phyloP scores from a whole-genome alignment of 2,329 filamentous ascomycete genomes.

The Epichloe sylvatica region DNA sequence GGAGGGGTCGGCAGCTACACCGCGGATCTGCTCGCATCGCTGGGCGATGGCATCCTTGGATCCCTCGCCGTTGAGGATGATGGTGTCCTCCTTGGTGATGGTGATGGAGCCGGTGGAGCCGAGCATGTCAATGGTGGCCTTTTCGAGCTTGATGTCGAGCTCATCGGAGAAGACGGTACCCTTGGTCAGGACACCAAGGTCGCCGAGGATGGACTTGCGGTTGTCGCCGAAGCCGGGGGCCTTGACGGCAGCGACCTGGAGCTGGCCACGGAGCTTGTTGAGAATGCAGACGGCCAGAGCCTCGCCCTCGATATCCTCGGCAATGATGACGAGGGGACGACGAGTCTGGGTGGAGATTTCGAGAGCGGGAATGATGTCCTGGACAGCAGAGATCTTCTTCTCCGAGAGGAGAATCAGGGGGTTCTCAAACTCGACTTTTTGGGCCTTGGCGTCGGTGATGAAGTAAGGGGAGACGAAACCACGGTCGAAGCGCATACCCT shows the following conservation, averaged over 20 bases:
- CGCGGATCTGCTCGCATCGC: constrained; percentile 97
- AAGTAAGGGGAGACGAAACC: constrained; percentile 98
- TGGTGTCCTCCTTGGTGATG: constrained; percentile 99
- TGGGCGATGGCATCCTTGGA: constrained; percentile 86
- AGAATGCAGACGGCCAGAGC: constrained; percentile 97
- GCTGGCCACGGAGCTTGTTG: constrained; percentile 99
- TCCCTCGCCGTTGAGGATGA: constrained; percentile 92
- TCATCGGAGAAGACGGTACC: constrained; percentile 96
- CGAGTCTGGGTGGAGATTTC: constrained; percentile 93
- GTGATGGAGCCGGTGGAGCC: constrained; percentile 96
- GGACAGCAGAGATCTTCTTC: constrained; percentile 99
- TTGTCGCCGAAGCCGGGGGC: constrained; percentile 97
- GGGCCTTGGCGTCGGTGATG: constrained; percentile 96
- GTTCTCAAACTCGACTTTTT: constrained; percentile 99
- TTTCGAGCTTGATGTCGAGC: constrained; percentile 98
- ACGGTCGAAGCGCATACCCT: constrained; percentile 99
- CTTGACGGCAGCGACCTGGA: constrained; percentile 97
- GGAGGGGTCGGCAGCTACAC: constrained; percentile 82
- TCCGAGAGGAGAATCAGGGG: constrained; percentile 97
- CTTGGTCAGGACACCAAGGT: constrained; percentile 90
- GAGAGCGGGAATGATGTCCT: constrained; percentile 96
- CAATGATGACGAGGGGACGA: constrained; percentile 93
- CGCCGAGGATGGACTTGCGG: constrained; percentile 98
- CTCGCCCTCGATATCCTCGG: constrained; percentile 97
- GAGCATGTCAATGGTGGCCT: constrained; percentile 89